Evolutionary conservation across 805 yeast species (phyloP).

Genomic region (Suhomyces sp.): DNA sequence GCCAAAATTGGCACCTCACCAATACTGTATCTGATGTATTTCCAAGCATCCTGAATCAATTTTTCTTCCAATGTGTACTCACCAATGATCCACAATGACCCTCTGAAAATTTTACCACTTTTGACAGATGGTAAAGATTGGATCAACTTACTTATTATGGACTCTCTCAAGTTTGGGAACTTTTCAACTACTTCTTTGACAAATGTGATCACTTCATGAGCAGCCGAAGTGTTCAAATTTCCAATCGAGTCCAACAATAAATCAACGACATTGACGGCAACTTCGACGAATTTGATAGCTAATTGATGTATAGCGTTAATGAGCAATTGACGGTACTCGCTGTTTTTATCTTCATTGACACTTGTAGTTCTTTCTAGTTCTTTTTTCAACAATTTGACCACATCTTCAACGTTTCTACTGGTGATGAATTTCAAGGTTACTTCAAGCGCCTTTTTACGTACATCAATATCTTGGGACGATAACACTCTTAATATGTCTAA

Average conservation of each 20-base stretch:
- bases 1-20: conserved; percentile 92
- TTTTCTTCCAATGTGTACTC: conserved; percentile 75
- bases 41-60: conserved; percentile 83
- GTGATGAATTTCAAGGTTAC: conserved; percentile 79
- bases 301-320: conserved; percentile 85
- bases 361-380: conserved; percentile 76
- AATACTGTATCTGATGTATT: conserved; percentile 70
- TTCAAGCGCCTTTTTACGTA: conserved; percentile 81
- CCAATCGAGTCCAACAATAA: conserved; percentile 80
- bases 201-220: conserved; percentile 85
- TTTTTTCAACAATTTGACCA: conserved; percentile 85
- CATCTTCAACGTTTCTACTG: conserved; percentile 89
- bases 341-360: conserved; percentile 71
- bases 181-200: conserved; percentile 92
- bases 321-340: conserved; percentile 84
- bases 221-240: conserved; percentile 80
- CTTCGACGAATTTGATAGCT: conserved; percentile 85
- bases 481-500: conserved; percentile 84
- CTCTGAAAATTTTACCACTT: conserved; percentile 89
- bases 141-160: conserved; percentile 63
- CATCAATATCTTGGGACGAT: conserved; percentile 86
- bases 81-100: conserved; percentile 94
- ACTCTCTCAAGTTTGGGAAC: conserved; percentile 72
- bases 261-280: conserved; percentile 88
- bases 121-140: conserved; percentile 61